Conservation (phyloP, 2,329 filamentous ascomycete genomes). For the Metarhizium anisopliae region DNA sequence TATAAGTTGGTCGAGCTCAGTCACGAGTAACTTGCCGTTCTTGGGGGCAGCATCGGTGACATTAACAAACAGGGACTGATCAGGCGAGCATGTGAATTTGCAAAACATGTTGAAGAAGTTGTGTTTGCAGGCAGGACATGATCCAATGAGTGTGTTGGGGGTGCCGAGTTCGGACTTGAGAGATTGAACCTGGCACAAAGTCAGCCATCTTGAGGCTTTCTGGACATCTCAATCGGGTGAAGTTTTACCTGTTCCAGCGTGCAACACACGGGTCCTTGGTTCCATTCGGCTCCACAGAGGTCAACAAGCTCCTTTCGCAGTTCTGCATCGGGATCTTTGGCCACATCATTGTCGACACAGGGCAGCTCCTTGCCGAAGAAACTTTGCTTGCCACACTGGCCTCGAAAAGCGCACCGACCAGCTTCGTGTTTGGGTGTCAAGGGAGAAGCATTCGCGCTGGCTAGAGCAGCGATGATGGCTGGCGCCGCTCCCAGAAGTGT, state of each 20-base stretch:
- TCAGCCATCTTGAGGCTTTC: neutral
- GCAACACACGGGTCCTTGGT: constrained; percentile 76
- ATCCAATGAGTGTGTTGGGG: constrained; percentile 80
- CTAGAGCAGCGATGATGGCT: constrained; percentile 18
- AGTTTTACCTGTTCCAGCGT: constrained; percentile 59
- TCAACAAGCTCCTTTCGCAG: constrained; percentile 70
- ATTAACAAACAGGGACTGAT: constrained; percentile 93
- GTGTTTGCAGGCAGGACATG: constrained; percentile 92
- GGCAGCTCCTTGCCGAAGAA: constrained; percentile 86
- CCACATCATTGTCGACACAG: constrained; percentile 83
- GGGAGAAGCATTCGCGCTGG: constrained; percentile 15
- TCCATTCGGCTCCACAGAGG: constrained; percentile 85
- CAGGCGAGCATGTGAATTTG: constrained; percentile 94
- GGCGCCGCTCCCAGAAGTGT: constrained; percentile 22
- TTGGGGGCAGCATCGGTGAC: constrained; percentile 66
- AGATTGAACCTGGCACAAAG: constrained; percentile 52
- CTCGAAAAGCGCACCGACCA: constrained; percentile 82
- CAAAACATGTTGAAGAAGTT: constrained; percentile 99
- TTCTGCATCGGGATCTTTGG: constrained; percentile 61
- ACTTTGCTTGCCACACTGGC: constrained; percentile 83
- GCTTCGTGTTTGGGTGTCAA: constrained; percentile 64
- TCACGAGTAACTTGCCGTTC: constrained; percentile 56
- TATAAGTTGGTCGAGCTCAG: constrained; percentile 83
- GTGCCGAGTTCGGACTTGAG: constrained; percentile 79
- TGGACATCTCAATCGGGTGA: neutral